Percentiles rank a stretch among this genome's conserved stretches.
Conservation (phyloP, 1,284 basidiomycete species). For the Athelia sp. region DNA sequence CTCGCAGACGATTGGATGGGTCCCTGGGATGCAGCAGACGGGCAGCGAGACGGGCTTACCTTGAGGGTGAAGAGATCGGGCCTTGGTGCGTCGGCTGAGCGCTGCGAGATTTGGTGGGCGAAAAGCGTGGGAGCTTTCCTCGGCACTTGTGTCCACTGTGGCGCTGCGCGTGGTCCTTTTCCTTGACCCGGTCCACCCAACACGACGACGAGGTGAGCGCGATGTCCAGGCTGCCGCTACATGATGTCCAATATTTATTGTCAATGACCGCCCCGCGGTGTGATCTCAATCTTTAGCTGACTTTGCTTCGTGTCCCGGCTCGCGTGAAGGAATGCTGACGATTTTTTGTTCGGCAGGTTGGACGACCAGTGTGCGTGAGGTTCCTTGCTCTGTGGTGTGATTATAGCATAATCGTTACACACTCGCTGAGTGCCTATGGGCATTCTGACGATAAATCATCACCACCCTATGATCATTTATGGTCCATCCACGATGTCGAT, state of each 20-base stretch:
- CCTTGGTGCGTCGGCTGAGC: background rate
- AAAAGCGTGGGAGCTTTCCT: background rate
- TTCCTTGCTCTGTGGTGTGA: background rate
- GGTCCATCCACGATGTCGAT: conserved; percentile 24
- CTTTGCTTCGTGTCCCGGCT: conserved; percentile 7
- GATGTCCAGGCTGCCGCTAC: conserved; percentile 34
- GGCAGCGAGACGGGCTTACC: conserved; percentile 43
- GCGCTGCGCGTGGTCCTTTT: no score
- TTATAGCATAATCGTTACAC: conserved; percentile 10
- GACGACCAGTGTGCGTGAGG: background rate
- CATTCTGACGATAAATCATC: no score
- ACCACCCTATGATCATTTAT: no score
- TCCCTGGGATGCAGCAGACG: conserved; percentile 4
- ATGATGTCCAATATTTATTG: conserved; percentile 59
- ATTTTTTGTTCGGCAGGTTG: background rate
- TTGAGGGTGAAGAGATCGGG: conserved; percentile 40
- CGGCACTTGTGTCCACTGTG: no score
- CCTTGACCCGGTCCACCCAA: conserved; percentile 5
- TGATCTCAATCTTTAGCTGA: conserved; percentile 45
- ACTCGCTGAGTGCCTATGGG: conserved; percentile 1
- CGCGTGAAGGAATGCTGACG: background rate
- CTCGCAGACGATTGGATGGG: no score
- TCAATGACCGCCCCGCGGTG: conserved; percentile 43
- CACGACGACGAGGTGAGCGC: no score
- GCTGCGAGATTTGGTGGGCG: background rate